Conservation (phyloP, 306 rosid genomes). For the Pueraria montana region DNA sequence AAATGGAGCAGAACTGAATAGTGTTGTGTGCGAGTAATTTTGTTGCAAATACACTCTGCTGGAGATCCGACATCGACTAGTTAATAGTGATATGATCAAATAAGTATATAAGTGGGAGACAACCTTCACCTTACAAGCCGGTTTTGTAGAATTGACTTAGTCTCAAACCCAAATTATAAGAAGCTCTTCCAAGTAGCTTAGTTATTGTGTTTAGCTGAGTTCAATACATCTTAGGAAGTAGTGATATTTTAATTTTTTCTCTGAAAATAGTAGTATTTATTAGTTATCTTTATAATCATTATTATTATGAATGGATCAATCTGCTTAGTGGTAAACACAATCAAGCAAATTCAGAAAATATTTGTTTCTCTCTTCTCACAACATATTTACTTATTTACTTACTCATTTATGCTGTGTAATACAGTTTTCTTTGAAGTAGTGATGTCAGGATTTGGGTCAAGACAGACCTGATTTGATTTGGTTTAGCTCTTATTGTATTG, state of each 20-base stretch:
- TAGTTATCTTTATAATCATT: no score
- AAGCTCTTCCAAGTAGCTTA: background rate
- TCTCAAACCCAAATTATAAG: no score
- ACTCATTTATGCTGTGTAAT: background rate
- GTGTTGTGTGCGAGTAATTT: background rate
- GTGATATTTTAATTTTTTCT: background rate
- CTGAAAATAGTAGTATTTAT: background rate
- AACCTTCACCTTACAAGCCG: no score
- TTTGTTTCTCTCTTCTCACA: background rate
- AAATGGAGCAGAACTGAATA: background rate
- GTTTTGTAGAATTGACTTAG: no score
- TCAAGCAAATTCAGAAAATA: background rate
- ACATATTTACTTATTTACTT: background rate
- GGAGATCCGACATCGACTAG: no score
- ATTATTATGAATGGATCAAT: no score
- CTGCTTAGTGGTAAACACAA: background rate
- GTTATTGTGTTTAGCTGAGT: background rate
- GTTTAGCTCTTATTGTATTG: slow-evolving; percentile 10
- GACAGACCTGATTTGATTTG: background rate
- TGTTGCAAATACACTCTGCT: background rate
- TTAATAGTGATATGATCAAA: no score
- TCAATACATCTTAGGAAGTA: background rate
- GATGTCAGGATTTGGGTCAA: background rate
- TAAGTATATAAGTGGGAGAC: no score
- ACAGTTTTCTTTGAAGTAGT: background rate